Percentiles rank a stretch among this genome's conserved stretches.
Evolutionary conservation across 371 early-diverging fungal genomes (phyloP).

Genomic region (Circinella minor): DNA sequence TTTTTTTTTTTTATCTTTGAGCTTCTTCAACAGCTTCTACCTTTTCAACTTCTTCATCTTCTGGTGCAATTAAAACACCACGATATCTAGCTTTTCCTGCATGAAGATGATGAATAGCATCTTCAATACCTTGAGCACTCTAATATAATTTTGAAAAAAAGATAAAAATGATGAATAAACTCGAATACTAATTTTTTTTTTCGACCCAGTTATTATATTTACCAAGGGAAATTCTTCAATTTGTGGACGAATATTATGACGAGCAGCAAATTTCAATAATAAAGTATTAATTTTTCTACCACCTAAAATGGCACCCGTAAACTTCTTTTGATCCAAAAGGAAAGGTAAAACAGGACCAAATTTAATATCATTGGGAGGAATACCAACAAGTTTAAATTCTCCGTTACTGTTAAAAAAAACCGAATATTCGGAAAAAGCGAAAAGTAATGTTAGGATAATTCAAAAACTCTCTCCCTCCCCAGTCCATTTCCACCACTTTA

Average conservation of each 20-base stretch:
- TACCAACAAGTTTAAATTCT: constrained; percentile 55
- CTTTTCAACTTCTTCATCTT: constrained; percentile 11
- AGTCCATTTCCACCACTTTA: not conserved
- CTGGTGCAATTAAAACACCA: constrained; percentile 38
- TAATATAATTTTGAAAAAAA: constrained; percentile 6
- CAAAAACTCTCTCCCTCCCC: not conserved
- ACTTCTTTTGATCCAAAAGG: constrained; percentile 34
- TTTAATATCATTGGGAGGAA: constrained; percentile 40
- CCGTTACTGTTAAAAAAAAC: constrained; percentile 38
- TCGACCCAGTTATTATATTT: not conserved
- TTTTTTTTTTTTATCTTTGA: too few relatives aligned
- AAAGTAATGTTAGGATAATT: constrained; percentile 15
- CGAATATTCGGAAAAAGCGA: constrained; percentile 7
- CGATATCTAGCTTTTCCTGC: constrained; percentile 38
- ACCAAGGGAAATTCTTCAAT: constrained; percentile 51
- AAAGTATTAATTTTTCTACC: constrained; percentile 43
- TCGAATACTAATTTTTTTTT: too few relatives aligned
- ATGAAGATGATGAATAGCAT: constrained; percentile 35
- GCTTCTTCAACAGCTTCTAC: too few relatives aligned
- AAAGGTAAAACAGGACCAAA: constrained; percentile 29
- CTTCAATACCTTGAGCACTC: constrained; percentile 34
- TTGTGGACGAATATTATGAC: constrained; percentile 53
- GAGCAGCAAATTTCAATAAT: constrained; percentile 57
- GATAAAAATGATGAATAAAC: too few relatives aligned
- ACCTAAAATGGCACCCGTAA: constrained; percentile 50